Conservation (phyloP, 2,329 filamentous ascomycete genomes). For the Hirsutella rhossiliensis region DNA sequence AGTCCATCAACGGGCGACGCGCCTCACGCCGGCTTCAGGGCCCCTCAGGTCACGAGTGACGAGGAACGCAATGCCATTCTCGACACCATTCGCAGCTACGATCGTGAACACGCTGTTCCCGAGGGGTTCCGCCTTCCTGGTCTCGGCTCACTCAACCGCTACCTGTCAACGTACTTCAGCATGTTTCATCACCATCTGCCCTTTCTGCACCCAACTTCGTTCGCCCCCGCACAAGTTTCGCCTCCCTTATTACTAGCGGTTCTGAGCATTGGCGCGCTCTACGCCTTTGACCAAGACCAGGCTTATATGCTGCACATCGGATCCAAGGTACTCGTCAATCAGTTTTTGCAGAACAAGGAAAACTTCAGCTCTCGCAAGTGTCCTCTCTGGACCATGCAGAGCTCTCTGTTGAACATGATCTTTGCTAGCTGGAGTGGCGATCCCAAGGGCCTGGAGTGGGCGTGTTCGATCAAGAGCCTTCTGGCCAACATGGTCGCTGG, state of each 20-base stretch:
- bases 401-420: slow-evolving; percentile 93
- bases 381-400: slow-evolving; percentile 96
- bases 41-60: slow-evolving; percentile 73
- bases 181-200: slow-evolving; percentile 95
- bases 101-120: slow-evolving; percentile 70
- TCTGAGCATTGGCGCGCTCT: slow-evolving; percentile 87
- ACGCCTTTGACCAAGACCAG: slow-evolving; percentile 94
- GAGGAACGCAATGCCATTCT: slow-evolving; percentile 77
- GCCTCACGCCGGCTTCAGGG: slow-evolving; percentile 54
- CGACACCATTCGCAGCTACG: slow-evolving; percentile 72
- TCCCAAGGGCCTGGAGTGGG: slow-evolving; percentile 94
- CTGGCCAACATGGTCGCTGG: slow-evolving; percentile 98
- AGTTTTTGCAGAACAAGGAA: slow-evolving; percentile 95
- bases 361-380: slow-evolving; percentile 98
- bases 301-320: slow-evolving; percentile 96
- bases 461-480: slow-evolving; percentile 95
- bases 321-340: slow-evolving; percentile 92
- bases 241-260: slow-evolving; percentile 79
- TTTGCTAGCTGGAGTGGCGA: slow-evolving; percentile 99
- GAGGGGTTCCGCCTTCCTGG: slow-evolving; percentile 84
- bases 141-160: slow-evolving; percentile 73
- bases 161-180: slow-evolving; percentile 91
- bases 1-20: slow-evolving; percentile 59
- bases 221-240: slow-evolving; percentile 67
- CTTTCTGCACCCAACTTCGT: slow-evolving; percentile 87